Conservation (phyloP, 2,329 filamentous ascomycete genomes). For the Fusarium miscanthi region DNA sequence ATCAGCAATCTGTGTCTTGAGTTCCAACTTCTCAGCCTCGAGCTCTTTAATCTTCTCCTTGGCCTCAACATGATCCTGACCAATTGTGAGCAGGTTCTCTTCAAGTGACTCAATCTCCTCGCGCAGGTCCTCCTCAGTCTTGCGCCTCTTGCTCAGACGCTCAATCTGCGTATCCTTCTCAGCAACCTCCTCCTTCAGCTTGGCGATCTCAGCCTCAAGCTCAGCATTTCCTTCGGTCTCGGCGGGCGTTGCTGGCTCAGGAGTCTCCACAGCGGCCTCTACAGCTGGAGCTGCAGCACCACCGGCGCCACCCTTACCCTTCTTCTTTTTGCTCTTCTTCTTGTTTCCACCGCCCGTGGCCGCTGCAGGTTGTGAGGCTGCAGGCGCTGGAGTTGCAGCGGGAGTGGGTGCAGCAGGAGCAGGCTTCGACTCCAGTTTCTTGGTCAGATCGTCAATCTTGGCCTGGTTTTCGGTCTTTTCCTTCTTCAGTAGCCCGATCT, state of each 20-base stretch:
- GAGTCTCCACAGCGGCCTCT: slow-evolving; percentile 52
- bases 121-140: slow-evolving; percentile 79
- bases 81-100: slow-evolving; percentile 82
- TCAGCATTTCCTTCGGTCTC: slow-evolving; percentile 50
- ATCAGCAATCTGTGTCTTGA: slow-evolving; percentile 71
- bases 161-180: slow-evolving; percentile 80
- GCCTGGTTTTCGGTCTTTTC: slow-evolving; percentile 48
- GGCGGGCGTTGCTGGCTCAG: slow-evolving; percentile 49
- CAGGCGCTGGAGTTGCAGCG: slow-evolving; percentile 38
- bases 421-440: slow-evolving; percentile 54
- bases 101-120: slow-evolving; percentile 89
- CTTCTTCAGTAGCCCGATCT: slow-evolving; percentile 51
- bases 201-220: slow-evolving; percentile 61
- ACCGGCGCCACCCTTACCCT: slow-evolving; percentile 76
- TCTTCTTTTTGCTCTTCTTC: slow-evolving; percentile 87
- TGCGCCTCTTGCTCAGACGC: slow-evolving; percentile 74
- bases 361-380: slow-evolving; percentile 42
- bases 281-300: slow-evolving; percentile 50
- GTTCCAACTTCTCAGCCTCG: slow-evolving; percentile 72
- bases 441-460: slow-evolving; percentile 55
- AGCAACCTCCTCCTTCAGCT: slow-evolving; percentile 64
- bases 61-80: slow-evolving; percentile 84
- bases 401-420: slow-evolving; percentile 21
- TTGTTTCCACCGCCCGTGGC: slow-evolving; percentile 53
- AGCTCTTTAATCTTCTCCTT: slow-evolving; percentile 81